phyloP scores from a whole-genome alignment of 257 asterid species.

The Solanum pimpinellifolium region DNA sequence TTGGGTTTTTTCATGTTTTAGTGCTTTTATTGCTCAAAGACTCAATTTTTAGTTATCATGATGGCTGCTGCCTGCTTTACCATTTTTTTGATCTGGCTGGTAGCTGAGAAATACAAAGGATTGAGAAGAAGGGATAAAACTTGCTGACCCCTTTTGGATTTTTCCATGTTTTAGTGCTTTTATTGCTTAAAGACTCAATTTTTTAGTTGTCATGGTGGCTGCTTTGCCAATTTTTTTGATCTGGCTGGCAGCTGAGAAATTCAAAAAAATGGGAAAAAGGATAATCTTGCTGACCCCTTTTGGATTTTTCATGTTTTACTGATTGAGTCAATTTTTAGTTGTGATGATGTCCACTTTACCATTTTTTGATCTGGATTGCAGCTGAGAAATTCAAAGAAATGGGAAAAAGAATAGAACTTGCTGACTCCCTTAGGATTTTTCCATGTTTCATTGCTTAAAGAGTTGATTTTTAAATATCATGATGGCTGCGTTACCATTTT shows the following conservation, averaged over 20 bases:
- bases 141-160: not conserved
- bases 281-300: not conserved
- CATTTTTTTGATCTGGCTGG: not conserved
- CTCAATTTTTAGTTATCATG: not conserved
- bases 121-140: not conserved
- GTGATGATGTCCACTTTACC: not conserved
- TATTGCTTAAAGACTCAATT: not conserved
- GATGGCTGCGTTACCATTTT: not conserved
- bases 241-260: not conserved
- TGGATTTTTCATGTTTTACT: not conserved
- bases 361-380: not conserved
- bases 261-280: not conserved
- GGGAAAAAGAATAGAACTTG: not conserved
- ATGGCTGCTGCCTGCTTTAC: not conserved
- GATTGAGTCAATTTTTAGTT: not conserved
- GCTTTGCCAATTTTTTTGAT: not conserved
- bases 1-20: not conserved
- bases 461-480: not conserved
- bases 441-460: not conserved
- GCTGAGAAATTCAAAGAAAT: not conserved
- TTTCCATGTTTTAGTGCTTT: not conserved
- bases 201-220: not conserved
- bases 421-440: not conserved
- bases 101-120: not conserved
- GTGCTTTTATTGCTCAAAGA: not conserved